phyloP scores from a whole-genome alignment of 768 basidiomycete species.

The Pisolithus sp. region DNA sequence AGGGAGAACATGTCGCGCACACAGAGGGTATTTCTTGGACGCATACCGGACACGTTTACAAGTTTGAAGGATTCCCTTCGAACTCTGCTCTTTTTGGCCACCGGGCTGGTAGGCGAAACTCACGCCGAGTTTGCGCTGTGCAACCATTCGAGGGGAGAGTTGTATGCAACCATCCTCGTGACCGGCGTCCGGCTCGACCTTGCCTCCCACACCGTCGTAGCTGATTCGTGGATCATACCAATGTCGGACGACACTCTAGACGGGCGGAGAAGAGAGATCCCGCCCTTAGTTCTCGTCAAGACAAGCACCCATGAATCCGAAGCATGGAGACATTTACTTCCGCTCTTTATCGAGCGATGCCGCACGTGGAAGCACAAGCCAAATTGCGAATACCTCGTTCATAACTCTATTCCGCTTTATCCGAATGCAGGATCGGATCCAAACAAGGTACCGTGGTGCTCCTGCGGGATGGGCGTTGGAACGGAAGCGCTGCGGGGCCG shows the following conservation, averaged over 20 bases:
- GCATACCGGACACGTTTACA: slow-evolving; percentile 18
- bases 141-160: slow-evolving; percentile 7
- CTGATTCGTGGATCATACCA: slow-evolving; percentile 44
- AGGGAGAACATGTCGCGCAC: slow-evolving; percentile 17
- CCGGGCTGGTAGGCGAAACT: slow-evolving; percentile 18
- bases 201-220: slow-evolving; percentile 43
- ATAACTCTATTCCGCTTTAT: slow-evolving; percentile 30
- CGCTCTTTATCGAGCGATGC: slow-evolving; percentile 43
- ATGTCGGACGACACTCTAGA: slow-evolving; percentile 14
- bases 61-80: slow-evolving; percentile 30
- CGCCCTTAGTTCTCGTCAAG: slow-evolving; percentile 8
- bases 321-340: slow-evolving; percentile 44
- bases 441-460: slow-evolving; percentile 40
- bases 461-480: slow-evolving; percentile 47
- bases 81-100: slow-evolving; percentile 18
- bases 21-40: neutral
- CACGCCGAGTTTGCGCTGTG: slow-evolving; percentile 16
- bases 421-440: slow-evolving; percentile 18
- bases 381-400: slow-evolving; percentile 38
- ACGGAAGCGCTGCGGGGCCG: slow-evolving; percentile 29
- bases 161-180: slow-evolving; percentile 42
- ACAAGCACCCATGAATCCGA: slow-evolving; percentile 5
- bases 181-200: slow-evolving; percentile 42
- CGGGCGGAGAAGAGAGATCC: slow-evolving; percentile 6
- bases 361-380: slow-evolving; percentile 40